Evolutionary conservation across 345 rosid species (phyloP), one percentile per base, ranked within the genome.

Genomic region (Eucalyptus paniculata): DNA sequence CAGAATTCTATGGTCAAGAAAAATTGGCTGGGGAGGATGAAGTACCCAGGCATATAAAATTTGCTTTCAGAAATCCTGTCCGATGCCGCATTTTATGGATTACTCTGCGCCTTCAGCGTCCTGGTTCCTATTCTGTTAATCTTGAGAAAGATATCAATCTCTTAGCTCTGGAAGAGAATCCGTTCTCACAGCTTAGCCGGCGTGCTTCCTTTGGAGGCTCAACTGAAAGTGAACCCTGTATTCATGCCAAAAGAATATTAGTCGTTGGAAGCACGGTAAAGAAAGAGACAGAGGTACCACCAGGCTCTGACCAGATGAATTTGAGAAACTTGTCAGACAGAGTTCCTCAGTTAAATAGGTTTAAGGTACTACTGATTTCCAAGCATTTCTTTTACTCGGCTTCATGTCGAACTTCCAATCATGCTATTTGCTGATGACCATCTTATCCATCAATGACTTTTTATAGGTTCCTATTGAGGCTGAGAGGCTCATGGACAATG

Each of bases 81-180:
- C 94, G 97, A 89, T 98, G 99, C 89, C 98, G 97, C 88, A 97
- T 97, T 87, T 92, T 97, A 90, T 98, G 99, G 99, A 87, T 98
- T 88, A 93, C 94, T 53, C 93, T 98, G 28, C 95, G 96, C 65
- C 96, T 98, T 90, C 96, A 92, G 90, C 93, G 95, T 89, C 94
- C 96, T 72, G 99, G 99, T 88, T 97, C 98, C 65, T 94, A 95
- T 91, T 98, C 99, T 87, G 93, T 98, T 82, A 96, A 94, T 92
- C 90, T 97, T 88, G 97, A 87, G 88, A 96, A 87, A 77, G 97
- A 95, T 93, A 90, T 97, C 51, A 95, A 92, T 93, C 97, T 97
- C 86, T 90, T 98, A 87, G 93, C 95, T 88, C 91, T 98, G 50
- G 99, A 98, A 87, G 99, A 96, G 91, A 98, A 97, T 92, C 99